Base-by-base conservation (phyloP, 352 stramenopile genomes). In the Globisporangium acanthophoron region DNA sequence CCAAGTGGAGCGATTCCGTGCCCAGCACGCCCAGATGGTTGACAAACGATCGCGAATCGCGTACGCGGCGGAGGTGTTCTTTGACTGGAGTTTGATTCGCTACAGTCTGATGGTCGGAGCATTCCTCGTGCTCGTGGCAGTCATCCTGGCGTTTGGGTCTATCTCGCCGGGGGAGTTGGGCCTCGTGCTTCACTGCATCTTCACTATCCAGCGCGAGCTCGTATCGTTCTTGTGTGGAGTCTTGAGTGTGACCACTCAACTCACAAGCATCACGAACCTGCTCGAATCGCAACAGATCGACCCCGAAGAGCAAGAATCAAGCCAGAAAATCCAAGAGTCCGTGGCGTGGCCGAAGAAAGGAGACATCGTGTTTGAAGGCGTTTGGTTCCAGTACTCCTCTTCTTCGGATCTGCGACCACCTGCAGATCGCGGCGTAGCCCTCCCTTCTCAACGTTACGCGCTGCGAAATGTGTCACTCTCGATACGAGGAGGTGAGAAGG, bases 331-430 rank as follows among this genome's bases (percentile, higher is more conserved):
- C 50, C 61, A n/a, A 52, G 50, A 18, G 24, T 13, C 59, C 54
- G 46, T 98, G 90, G 90, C 90, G 35, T 40, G 88, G 3, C 50
- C 61, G 4, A 56, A 73, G 4, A 40, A 40, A 40, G 92, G 92
- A 47, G 59, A 64, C 16, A 59, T 98, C 1, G 60, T 78, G 20
- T 96, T 97, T 65, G 67, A 93, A 13, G 67, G 92, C 56, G 86
- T 97, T 15, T 80, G 61, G 24, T 70, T 97, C 48, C 63, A 85
- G 29, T 98, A 98, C 69, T 13, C 29, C 15, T 40, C 12, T 39
- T 15, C 5, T 18, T n/a, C 33, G 21, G 21, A 37, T 37, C 33
- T 11, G 9, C 33, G 33, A 11, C 33, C 9, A 37, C 9, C 33
- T 12, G 33, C 33, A 37, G 35, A 16, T 40, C 35, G 1, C 12